Conservation (phyloP, 148 eudicot species). For the Camellia lanceoleosa region DNA sequence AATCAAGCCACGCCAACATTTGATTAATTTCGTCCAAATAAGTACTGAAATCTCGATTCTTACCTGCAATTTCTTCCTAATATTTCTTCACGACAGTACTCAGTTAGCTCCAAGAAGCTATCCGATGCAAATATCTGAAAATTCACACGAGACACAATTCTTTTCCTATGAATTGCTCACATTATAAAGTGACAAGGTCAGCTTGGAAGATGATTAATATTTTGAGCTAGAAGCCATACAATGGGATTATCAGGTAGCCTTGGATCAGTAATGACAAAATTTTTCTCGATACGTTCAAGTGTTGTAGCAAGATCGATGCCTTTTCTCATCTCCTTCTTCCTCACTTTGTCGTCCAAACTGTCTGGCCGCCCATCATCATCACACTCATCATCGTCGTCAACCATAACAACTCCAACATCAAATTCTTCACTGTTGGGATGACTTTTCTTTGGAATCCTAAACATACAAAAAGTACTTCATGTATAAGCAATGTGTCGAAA, state of each 20-base stretch:
- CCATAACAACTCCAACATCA: slow-evolving; percentile 32
- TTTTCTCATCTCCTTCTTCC: slow-evolving; percentile 94
- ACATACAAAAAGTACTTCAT: slow-evolving; percentile 6
- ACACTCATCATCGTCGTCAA: slow-evolving; percentile 38
- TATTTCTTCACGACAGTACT: slow-evolving; percentile 96
- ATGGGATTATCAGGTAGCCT: slow-evolving; percentile 99
- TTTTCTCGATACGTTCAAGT: slow-evolving; percentile 98
- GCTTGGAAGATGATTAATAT: not conserved
- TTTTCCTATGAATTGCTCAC: not conserved
- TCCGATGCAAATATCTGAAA: slow-evolving; percentile 95
- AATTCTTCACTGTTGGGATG: slow-evolving; percentile 38
- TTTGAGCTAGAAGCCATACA: slow-evolving; percentile 43
- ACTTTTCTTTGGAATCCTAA: slow-evolving; percentile 74
- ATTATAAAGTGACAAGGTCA: not conserved
- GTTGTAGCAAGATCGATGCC: slow-evolving; percentile 99
- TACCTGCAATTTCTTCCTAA: slow-evolving; percentile 98
- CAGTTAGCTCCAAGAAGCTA: slow-evolving; percentile 98
- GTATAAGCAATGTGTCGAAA: not conserved
- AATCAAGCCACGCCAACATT: not conserved
- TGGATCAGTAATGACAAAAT: slow-evolving; percentile 98
- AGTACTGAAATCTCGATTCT: not conserved
- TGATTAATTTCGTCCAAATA: not conserved
- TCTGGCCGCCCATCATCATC: slow-evolving; percentile 62
- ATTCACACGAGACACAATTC: not conserved
- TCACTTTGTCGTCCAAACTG: slow-evolving; percentile 86